Evolutionary conservation across 768 basidiomycete species (phyloP), one percentile per base, ranked within the genome.

Genomic region (Favolaschia claudopus): DNA sequence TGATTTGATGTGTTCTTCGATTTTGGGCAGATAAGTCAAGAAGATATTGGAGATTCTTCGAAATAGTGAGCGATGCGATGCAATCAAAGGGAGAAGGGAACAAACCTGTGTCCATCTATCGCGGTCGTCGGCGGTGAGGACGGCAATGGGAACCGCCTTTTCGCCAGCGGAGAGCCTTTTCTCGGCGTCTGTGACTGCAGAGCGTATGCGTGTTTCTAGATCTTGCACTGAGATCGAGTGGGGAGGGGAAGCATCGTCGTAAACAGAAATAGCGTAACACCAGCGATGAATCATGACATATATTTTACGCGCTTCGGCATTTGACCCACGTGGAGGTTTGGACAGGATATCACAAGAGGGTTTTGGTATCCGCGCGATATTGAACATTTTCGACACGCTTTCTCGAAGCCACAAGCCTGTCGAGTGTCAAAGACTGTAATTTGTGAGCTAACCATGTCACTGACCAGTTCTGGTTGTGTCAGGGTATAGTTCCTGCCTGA

Each of bases 81-180:
- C 52, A n/a, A 14, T 34, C n/a, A n/a, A n/a, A 15, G 53, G 49
- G 34, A 29, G 33, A 28, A 38, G 36, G 31, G n/a, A n/a, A 38
- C 39, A 29, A 24, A 94, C 93, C 69, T 83, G 75, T 12, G 90
- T 82, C 96, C 96, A 97, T 12, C 70, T 76, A 72, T 96, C 92
- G 60, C 96, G 81, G 24, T 89, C 82, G 68, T 96, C 93, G 4
- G 90, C 87, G 22, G 87, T 92, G 40, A 97, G 77, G 0, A 88
- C 79, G 8, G 92, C 89, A 5, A 97, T 78, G 25, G 83, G 81
- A 4, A 85, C 71, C 0, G 90, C 81, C 13, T 64, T 72, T 58
- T 93, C 89, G 3, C 88, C 88, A 0, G 65, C 72, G 4, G 74
- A 71, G 7, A 79, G 72, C 32, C 88, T 80, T 24, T 62, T 60